These are phyloP conservation scores for Hysterangium stoloniferum DNA, from an alignment of 768 basidiomycete genomes.

Conservation along the genomic window DNA sequence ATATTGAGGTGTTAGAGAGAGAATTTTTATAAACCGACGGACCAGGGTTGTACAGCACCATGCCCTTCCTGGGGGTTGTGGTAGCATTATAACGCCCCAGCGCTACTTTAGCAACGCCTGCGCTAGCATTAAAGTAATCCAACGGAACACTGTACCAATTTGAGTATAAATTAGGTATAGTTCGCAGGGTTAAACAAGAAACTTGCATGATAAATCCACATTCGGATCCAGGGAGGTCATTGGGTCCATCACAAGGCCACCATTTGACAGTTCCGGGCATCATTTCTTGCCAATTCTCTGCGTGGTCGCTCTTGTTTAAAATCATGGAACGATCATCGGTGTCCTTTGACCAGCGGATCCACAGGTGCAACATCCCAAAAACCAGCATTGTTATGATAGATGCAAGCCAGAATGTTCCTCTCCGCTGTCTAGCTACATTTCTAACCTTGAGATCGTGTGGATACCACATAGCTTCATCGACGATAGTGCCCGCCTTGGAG, in stretches of 20 bases:
- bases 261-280: slow-evolving; percentile 1
- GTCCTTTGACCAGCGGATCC: too few species aligned
- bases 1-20: not conserved
- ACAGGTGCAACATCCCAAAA: too few species aligned
- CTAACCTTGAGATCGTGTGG: too few species aligned
- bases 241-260: not conserved
- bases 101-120: slow-evolving; percentile 5
- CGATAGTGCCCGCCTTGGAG: too few species aligned
- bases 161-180: not conserved
- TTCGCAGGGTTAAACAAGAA: not conserved
- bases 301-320: too few species aligned
- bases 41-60: slow-evolving; percentile 3
- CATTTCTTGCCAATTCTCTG: too few species aligned
- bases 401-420: too few species aligned
- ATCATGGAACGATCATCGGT: too few species aligned
- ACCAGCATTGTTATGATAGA: too few species aligned
- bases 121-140: slow-evolving; percentile 1
- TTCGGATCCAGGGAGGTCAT: not conserved
- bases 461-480: too few species aligned
- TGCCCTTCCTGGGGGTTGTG: not conserved
- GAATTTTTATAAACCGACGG: too few species aligned
- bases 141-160: not conserved
- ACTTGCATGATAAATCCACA: slow-evolving; percentile 10
- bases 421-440: too few species aligned
- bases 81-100: slow-evolving; percentile 7